Evolutionary conservation across 768 basidiomycete species (phyloP), one percentile per base, ranked within the genome.

Genomic region (Multifurca ochricompacta): DNA sequence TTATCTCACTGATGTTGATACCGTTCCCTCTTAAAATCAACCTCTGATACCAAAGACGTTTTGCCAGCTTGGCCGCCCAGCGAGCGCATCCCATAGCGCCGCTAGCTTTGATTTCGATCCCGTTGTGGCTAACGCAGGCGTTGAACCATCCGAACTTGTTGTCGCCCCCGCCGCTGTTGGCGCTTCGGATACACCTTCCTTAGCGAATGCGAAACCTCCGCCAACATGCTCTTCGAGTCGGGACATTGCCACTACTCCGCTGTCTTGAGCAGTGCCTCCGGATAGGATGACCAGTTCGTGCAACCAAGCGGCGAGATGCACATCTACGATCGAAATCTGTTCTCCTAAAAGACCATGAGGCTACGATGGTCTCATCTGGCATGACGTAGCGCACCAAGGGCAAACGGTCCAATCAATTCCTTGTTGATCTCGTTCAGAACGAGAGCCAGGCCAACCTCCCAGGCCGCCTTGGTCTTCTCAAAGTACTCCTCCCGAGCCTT

Each of bases 291-390:
- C 77, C 4, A 91, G 60, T 25, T 81, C 76, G 9, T 79, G 70
- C 30, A 92, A 65, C 89, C 88, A 94, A 25, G 80, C 81, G 8
- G 80, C 82, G 18, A 91, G 76, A 64, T 91, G 90, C 51, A 91
- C 70, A 65, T 93, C 91, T 13, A 84, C 87, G 43, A 90, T 69
- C 6, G 85, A 89, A 62, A 91, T 67, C 59, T 93, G 89, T 63
- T 93, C 90, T 16, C 91, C 91, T 87, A 31, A 25, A 40, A 13
- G 44, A 37, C 8, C 7, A 16, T 37, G 16, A 56, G 18, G 18
- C 25, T 8, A 40, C 30, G 27, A 14, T 14, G 1, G 13, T 13
- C n/a, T 37, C 14, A 36, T 46, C 18, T 16, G 8, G 37, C n/a
- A 34, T 41, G 35, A 45, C 40, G 28, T 34, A 37, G 65, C 77